A percentile compares a stretch with the other conserved stretches of the same genome.
phyloP scores from a whole-genome alignment of 2,329 filamentous ascomycete genomes.

The Chrysoporthe puriensis region DNA sequence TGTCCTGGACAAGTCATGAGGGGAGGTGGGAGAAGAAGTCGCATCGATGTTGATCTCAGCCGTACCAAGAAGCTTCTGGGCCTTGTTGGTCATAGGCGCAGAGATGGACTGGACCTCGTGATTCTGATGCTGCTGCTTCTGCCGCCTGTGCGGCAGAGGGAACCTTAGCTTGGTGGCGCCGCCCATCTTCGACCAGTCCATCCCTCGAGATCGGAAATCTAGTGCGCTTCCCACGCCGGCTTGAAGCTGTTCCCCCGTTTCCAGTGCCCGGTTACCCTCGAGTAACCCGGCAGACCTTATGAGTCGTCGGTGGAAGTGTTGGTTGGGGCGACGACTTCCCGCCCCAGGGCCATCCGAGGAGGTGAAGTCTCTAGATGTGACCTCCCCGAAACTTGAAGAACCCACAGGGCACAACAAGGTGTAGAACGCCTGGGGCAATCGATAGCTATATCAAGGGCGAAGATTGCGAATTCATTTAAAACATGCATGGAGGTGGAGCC shows the following conservation, averaged over 20 bases:
- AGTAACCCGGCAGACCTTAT: neutral
- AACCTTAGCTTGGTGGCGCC: constrained; percentile 50
- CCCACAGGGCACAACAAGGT: constrained; percentile 8
- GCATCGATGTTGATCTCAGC: constrained; percentile 45
- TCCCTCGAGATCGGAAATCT: neutral
- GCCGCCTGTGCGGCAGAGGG: constrained; percentile 50
- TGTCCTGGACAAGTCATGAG: constrained; percentile 32
- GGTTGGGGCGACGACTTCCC: constrained; percentile 15
- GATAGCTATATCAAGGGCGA: constrained; percentile 27
- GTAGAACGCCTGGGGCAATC: constrained; percentile 15
- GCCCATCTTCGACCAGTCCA: constrained; percentile 20
- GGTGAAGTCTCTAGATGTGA: constrained; percentile 10
- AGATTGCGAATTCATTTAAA: constrained; percentile 29
- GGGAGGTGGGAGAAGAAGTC: constrained; percentile 38
- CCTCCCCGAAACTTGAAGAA: constrained; percentile 10
- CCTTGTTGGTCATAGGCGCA: constrained; percentile 51
- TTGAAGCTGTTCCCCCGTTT: constrained; percentile 7
- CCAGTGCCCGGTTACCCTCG: constrained; percentile 4
- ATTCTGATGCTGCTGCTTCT: constrained; percentile 43
- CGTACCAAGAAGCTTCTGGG: constrained; percentile 54
- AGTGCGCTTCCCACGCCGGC: neutral
- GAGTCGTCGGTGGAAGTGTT: neutral
- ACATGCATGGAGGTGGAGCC: constrained; percentile 29
- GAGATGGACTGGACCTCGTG: constrained; percentile 34
- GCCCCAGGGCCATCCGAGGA: constrained; percentile 23